Conservation (phyloP, 2,329 filamentous ascomycete genomes). For the Lizonia empirigonia region DNA sequence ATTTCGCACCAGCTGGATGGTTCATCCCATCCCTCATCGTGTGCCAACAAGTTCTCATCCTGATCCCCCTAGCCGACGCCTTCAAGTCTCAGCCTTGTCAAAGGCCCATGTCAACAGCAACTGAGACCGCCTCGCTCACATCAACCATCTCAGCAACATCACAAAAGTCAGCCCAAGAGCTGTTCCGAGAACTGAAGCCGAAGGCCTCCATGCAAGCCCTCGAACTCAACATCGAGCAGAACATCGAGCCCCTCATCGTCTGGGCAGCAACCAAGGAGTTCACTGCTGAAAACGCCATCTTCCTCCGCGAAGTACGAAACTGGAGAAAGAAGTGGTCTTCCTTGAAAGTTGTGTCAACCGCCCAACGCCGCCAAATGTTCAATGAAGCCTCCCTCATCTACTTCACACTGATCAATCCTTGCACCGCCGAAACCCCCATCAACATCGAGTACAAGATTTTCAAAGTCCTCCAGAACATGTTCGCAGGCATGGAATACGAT, state of each 20-base stretch:
- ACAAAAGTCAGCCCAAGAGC: constrained; percentile 28
- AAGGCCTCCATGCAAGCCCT: constrained; percentile 47
- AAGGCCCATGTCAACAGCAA: constrained; percentile 25
- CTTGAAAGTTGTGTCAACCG: constrained; percentile 34
- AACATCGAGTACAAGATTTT: constrained; percentile 50
- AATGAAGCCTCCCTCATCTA: constrained; percentile 47
- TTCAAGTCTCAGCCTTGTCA: constrained; percentile 28
- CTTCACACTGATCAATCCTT: constrained; percentile 47
- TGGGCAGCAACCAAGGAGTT: constrained; percentile 47
- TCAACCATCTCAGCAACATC: constrained; percentile 30
- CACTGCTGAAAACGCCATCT: constrained; percentile 48
- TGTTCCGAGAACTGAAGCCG: constrained; percentile 39
- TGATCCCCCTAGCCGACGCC: constrained; percentile 44
- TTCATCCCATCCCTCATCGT: constrained; percentile 46
- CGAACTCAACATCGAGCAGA: constrained; percentile 43
- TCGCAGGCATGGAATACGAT: constrained; percentile 43
- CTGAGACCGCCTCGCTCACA: constrained; percentile 36
- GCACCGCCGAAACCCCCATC: constrained; percentile 46
- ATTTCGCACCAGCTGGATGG: constrained; percentile 45
- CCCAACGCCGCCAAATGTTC: constrained; percentile 45
- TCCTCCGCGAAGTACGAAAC: constrained; percentile 48
- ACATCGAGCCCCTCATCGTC: constrained; percentile 44
- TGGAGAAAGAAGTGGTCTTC: constrained; percentile 44
- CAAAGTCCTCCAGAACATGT: constrained; percentile 40
- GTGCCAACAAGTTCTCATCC: constrained; percentile 46